Evolutionary conservation across 345 rosid genomes (phyloP), one percentile per base, ranked within the genome.

Genomic region (Orychophragmus violaceus): DNA sequence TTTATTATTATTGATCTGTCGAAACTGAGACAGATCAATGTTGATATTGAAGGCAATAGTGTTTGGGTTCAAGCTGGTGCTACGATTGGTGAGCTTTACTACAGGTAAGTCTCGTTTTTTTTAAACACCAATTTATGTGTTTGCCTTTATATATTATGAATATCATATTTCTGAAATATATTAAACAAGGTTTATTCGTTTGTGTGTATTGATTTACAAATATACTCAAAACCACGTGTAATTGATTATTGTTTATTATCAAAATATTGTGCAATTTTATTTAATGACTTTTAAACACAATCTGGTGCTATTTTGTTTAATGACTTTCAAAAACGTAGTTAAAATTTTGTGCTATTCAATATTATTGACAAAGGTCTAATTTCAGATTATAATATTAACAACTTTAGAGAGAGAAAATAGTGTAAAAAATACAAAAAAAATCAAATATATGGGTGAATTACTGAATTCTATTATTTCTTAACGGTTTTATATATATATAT

Each of bases 1-100:
- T 88, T 84, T 53, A 17, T 82, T 13, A 1, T 88, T 2, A 57
- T 84, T 2, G 91, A 88, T 71, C 62, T 88, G 24, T 36, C 76
- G 3, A 78, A 51, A 53, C 70, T 88, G 5, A 82, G 95, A 13
- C 60, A 74, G 2, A 58, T 88, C 14, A 29, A 35, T 3, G 82
- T 85, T 29, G 75, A 85, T 55, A 65, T 81, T 2, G 64, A 61
- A 4, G 72, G 64, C 5, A 74, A 76, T 57, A 79, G 62, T 46
- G 89, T 83, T 10, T 88, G 89, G 95, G 74, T 79, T 55, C 80
- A 85, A 64, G 74, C 86, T 2, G 95, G 95, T 0, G 89, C 95
- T 12, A 85, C 95, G 0, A 21, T 72, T 8, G 89, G 91, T 5
- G 91, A 88, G 29, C 81, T 80, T 49, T 69, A 69, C 16, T 69